phyloP scores from a whole-genome alignment of 768 basidiomycete species.

The Naematelia aurantialba region DNA sequence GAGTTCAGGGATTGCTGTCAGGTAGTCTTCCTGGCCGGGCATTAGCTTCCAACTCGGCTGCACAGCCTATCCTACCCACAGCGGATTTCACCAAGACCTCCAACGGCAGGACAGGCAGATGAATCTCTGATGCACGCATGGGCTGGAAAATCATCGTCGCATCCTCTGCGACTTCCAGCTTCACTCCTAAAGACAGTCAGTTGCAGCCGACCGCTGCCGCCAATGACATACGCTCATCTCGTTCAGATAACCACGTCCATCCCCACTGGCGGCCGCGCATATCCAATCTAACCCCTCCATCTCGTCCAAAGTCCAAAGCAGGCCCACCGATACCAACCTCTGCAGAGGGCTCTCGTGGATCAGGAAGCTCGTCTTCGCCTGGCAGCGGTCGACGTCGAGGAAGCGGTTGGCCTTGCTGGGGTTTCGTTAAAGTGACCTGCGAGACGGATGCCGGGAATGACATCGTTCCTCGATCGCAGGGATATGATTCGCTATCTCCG shows the following conservation, averaged over 20 bases:
- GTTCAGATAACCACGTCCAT: constrained; percentile 24
- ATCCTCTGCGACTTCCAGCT: constrained; percentile 6
- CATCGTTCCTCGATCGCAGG: neutral
- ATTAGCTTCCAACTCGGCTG: neutral
- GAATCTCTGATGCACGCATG: constrained; percentile 3
- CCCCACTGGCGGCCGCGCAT: constrained; percentile 15
- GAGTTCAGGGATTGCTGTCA: neutral
- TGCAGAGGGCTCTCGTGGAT: neutral
- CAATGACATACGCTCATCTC: constrained; percentile 3
- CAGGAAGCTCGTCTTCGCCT: neutral
- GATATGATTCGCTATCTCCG: neutral
- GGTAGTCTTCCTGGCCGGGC: neutral
- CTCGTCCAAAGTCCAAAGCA: constrained; percentile 24
- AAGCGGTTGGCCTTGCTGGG: constrained; percentile 3
- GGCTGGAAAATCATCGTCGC: constrained; percentile 15
- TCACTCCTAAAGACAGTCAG: constrained; percentile 1
- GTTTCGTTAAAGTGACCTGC: neutral
- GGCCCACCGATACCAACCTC: constrained; percentile 16
- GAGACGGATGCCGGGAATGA: constrained; percentile 2
- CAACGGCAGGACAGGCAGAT: neutral
- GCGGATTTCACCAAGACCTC: constrained; percentile 8
- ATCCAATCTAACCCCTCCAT: constrained; percentile 23
- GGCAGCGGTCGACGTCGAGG: constrained; percentile 5
- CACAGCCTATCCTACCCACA: constrained; percentile 2
- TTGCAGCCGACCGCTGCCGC: neutral